Conservation (phyloP, 345 rosid species). For the Durio zibethinus region DNA sequence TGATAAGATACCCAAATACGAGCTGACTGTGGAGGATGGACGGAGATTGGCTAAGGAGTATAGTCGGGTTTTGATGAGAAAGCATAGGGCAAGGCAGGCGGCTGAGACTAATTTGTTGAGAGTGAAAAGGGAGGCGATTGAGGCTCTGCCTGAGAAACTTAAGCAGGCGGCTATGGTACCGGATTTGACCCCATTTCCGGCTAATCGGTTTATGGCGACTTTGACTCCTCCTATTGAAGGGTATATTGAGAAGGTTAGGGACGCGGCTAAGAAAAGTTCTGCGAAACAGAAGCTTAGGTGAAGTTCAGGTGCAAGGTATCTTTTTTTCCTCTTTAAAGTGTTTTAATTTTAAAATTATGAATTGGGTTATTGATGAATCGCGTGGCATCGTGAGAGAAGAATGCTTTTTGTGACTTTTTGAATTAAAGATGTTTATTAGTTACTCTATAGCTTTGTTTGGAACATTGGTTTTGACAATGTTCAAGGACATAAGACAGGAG, state of each 20-base stretch:
- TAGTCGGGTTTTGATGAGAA: constrained; percentile 73
- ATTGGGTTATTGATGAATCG: background rate
- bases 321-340: background rate
- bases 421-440: no score
- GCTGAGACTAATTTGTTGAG: constrained; percentile 48
- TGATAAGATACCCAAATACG: constrained; percentile 70
- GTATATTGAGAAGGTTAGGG: constrained; percentile 72
- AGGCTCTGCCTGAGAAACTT: constrained; percentile 69
- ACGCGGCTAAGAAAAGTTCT: constrained; percentile 63
- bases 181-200: constrained; percentile 71
- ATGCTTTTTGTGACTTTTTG: no score
- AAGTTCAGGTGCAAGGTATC: constrained; percentile 20
- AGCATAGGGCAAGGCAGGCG: constrained; percentile 60
- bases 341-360: background rate
- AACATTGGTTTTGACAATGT: background rate
- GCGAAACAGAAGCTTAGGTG: constrained; percentile 76
- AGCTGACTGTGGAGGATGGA: constrained; percentile 83
- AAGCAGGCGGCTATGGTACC: constrained; percentile 68
- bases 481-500: no score
- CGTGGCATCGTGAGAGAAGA: no score
- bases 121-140: constrained; percentile 61
- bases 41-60: constrained; percentile 74
- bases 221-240: constrained; percentile 93
- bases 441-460: background rate
- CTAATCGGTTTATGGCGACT: constrained; percentile 68